A percentile compares a stretch with the other conserved stretches of the same genome.
phyloP scores from a whole-genome alignment of 139 green algal species.

The Mesostigma viride region DNA sequence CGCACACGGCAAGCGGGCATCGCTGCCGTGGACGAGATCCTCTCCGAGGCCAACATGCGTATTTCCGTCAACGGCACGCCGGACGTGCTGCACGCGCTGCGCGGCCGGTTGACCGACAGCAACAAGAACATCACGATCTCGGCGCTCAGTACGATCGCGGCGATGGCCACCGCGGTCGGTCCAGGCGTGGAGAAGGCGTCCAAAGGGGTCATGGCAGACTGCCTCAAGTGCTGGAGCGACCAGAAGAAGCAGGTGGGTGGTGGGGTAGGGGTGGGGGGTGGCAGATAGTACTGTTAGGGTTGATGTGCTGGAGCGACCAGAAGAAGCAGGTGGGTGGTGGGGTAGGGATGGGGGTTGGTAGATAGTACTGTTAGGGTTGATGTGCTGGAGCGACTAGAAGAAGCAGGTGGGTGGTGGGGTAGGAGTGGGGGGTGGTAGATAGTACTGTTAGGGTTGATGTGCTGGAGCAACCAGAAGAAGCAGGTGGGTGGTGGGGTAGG shows the following conservation, averaged over 20 bases:
- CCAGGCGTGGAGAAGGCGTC: slow-evolving; percentile 49
- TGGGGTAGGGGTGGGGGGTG: too few relatives aligned
- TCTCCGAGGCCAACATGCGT: background rate
- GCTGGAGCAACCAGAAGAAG: too few relatives aligned
- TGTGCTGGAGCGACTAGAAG: too few relatives aligned
- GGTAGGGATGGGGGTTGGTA: too few relatives aligned
- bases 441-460: too few relatives aligned
- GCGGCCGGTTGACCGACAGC: slow-evolving; percentile 67
- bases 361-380: too few relatives aligned
- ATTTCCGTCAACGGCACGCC: slow-evolving; percentile 23
- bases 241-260: slow-evolving; percentile 59
- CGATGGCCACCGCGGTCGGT: slow-evolving; percentile 75
- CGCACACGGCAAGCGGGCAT: background rate
- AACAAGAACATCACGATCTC: slow-evolving; percentile 83
- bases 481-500: too few relatives aligned
- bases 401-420: too few relatives aligned
- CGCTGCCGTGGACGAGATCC: background rate
- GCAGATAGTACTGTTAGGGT: too few relatives aligned
- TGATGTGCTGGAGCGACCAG: too few relatives aligned
- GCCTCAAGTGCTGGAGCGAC: slow-evolving; percentile 68
- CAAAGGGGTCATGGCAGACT: slow-evolving; percentile 25
- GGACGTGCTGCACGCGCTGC: slow-evolving; percentile 72
- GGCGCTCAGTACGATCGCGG: slow-evolving; percentile 47
- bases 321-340: too few relatives aligned
- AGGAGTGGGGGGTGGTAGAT: too few relatives aligned